These are phyloP conservation scores for Pulveroboletus ravenelii DNA, from an alignment of 768 basidiomycete genomes.

Conservation along the genomic window DNA sequence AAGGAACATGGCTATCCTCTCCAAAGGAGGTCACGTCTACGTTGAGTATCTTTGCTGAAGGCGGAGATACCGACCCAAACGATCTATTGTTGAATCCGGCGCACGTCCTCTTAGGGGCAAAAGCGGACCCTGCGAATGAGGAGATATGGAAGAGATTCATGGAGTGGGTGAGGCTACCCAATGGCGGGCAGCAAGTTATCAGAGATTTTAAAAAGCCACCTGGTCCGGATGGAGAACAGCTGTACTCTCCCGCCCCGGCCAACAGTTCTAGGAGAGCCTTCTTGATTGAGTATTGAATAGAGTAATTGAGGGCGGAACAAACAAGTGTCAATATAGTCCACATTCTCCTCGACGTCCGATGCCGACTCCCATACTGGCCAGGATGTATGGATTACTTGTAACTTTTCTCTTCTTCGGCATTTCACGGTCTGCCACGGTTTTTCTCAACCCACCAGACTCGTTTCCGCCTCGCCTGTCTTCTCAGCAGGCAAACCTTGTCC, in stretches of 20 bases:
- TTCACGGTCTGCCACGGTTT: slow-evolving; percentile 53
- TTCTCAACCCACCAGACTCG: slow-evolving; percentile 46
- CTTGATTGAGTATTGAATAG: too few relatives aligned
- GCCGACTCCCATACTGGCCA: background rate
- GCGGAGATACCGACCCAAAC: slow-evolving; percentile 32
- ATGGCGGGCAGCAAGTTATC: slow-evolving; percentile 45
- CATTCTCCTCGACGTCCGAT: too few relatives aligned
- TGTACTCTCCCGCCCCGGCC: slow-evolving; percentile 32
- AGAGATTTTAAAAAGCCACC: slow-evolving; percentile 31
- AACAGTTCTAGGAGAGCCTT: too few relatives aligned
- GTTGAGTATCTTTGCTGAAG: slow-evolving; percentile 39
- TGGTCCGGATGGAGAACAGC: slow-evolving; percentile 16
- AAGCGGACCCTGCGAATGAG: slow-evolving; percentile 22
- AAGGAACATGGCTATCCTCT: slow-evolving; percentile 46
- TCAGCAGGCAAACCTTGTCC: slow-evolving; percentile 51
- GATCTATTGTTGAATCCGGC: slow-evolving; percentile 49
- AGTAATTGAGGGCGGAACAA: too few relatives aligned
- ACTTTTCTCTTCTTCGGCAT: slow-evolving; percentile 31
- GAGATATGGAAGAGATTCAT: slow-evolving; percentile 38
- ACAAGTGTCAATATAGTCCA: slow-evolving; percentile 16
- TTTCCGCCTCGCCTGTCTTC: slow-evolving; percentile 41
- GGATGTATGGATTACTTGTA: slow-evolving; percentile 21
- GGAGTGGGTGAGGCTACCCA: slow-evolving; percentile 37
- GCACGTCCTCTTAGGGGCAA: slow-evolving; percentile 36
- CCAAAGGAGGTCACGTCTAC: slow-evolving; percentile 25